Conservation (phyloP, 2,329 filamentous ascomycete genomes). For the Hirsutella thompsonii region DNA sequence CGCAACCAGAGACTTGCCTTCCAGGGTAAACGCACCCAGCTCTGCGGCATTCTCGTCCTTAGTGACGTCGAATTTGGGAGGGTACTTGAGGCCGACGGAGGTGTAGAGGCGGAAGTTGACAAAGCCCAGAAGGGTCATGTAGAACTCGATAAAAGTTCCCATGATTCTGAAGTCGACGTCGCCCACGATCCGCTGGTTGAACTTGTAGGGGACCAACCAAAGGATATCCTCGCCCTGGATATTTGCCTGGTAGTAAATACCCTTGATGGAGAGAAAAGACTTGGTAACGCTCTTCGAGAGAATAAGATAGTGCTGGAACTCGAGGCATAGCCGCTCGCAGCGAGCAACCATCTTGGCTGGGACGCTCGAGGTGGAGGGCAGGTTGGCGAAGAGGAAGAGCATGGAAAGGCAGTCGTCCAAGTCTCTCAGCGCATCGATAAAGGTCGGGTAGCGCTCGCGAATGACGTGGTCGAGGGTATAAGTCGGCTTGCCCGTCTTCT, state of each 20-base stretch:
- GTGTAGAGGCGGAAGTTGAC: constrained; percentile 95
- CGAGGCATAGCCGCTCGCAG: constrained; percentile 83
- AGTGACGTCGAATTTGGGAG: constrained; percentile 78
- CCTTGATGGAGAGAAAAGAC: constrained; percentile 97
- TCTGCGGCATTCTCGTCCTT: constrained; percentile 87
- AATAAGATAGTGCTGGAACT: constrained; percentile 98
- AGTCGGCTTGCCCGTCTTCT: constrained; percentile 80
- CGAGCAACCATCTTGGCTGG: constrained; percentile 91
- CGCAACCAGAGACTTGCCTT: constrained; percentile 53
- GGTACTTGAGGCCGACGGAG: constrained; percentile 81
- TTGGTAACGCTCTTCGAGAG: constrained; percentile 82
- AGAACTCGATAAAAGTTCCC: constrained; percentile 98
- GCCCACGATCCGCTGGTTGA: constrained; percentile 85
- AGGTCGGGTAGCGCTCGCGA: constrained; percentile 95
- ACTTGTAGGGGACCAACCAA: constrained; percentile 96
- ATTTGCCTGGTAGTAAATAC: constrained; percentile 97
- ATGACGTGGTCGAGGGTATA: constrained; percentile 94
- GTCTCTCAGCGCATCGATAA: constrained; percentile 85
- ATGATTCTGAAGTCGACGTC: constrained; percentile 98
- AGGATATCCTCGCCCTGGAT: constrained; percentile 95
- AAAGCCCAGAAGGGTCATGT: constrained; percentile 90
- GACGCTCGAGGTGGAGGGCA: constrained; percentile 79
- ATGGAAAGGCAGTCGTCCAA: constrained; percentile 94
- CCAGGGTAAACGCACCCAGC: constrained; percentile 79
- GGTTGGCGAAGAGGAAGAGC: constrained; percentile 93